A percentile compares a stretch with the other conserved stretches of the same genome.
phyloP scores from a whole-genome alignment of 2,329 filamentous ascomycete species.

The Parascedosporium putredinis region DNA sequence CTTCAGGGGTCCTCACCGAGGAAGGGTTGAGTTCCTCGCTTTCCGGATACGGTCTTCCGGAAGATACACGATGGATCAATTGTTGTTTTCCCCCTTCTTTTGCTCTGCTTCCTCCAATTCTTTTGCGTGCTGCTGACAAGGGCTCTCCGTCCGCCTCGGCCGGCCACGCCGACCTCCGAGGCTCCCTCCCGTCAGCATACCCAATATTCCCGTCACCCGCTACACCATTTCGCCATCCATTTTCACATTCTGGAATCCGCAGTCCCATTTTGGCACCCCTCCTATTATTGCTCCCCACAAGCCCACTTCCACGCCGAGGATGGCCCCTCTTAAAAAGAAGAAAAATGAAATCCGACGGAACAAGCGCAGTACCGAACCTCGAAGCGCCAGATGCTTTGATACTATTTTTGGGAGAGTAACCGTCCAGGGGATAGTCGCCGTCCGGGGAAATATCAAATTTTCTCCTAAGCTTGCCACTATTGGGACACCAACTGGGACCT shows the following conservation, averaged over 20 bases:
- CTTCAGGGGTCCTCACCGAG: too few species aligned
- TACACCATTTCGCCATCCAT: too few species aligned
- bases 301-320: neutral
- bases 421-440: neutral
- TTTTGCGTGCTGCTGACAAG: neutral
- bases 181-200: neutral
- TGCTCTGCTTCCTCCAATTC: neutral
- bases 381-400: neutral
- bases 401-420: conserved; percentile 2
- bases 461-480: neutral
- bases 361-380: neutral
- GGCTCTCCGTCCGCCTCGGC: neutral
- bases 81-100: neutral
- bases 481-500: neutral
- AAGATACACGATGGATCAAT: too few species aligned
- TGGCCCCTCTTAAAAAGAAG: neutral
- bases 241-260: too few species aligned
- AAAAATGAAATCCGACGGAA: too few species aligned
- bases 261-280: neutral
- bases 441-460: neutral
- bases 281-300: neutral
- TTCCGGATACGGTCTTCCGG: too few species aligned
- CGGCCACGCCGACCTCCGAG: conserved; percentile 2
- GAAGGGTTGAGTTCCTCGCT: too few species aligned
- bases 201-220: too few species aligned